These are phyloP conservation scores for Russula olivacea DNA, from an alignment of 768 basidiomycete genomes.

Conservation along the genomic window DNA sequence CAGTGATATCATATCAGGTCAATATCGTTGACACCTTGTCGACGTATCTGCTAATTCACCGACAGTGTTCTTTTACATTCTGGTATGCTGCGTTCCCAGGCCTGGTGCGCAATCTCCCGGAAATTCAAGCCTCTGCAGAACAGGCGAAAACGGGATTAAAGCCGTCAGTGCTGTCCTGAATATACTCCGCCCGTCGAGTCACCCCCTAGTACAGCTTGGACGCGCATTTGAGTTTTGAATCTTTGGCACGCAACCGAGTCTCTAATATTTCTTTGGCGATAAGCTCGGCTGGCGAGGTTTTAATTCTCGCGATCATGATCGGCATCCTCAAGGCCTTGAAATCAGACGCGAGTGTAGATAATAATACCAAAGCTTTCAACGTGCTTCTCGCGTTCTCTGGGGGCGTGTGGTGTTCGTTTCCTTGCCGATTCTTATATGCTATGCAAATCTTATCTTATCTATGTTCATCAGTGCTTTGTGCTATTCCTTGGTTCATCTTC, in stretches of 20 bases:
- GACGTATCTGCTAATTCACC: background rate
- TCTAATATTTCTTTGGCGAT: constrained; percentile 72
- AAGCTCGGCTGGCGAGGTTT: constrained; percentile 61
- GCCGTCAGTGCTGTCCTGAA: constrained; percentile 35
- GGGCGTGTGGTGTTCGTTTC: constrained; percentile 59
- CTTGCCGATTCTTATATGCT: background rate
- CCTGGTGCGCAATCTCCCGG: constrained; percentile 61
- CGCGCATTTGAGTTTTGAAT: constrained; percentile 53
- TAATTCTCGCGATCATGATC: constrained; percentile 67
- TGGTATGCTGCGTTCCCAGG: constrained; percentile 83
- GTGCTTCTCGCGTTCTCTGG: constrained; percentile 75
- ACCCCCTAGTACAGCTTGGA: constrained; percentile 32
- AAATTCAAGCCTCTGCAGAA: constrained; percentile 50
- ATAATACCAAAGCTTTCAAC: constrained; percentile 72
- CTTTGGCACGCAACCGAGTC: constrained; percentile 62
- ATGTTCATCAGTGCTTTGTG: constrained; percentile 47
- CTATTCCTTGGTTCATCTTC: constrained; percentile 66
- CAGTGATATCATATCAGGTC: constrained; percentile 71
- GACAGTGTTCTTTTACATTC: constrained; percentile 65
- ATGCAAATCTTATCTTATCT: background rate
- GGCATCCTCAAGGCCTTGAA: constrained; percentile 66
- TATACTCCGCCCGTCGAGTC: background rate
- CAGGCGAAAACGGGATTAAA: constrained; percentile 41
- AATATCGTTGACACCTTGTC: background rate
- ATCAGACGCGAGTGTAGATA: constrained; percentile 54